phyloP scores from a whole-genome alignment of 768 basidiomycete genomes.

The Pilatotrama ljubarskyi region DNA sequence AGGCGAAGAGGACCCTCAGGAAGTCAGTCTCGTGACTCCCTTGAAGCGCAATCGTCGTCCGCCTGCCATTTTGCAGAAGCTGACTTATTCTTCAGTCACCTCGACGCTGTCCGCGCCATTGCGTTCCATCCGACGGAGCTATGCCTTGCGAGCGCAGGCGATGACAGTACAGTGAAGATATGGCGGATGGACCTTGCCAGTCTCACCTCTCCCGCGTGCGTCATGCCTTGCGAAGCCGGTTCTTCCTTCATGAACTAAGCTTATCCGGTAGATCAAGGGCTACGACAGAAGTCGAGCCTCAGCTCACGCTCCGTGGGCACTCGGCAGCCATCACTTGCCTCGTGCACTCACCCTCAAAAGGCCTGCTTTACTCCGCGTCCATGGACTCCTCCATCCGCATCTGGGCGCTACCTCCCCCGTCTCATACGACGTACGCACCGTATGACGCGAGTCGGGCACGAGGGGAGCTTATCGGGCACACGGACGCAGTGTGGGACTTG shows the following conservation, averaged over 20 bases:
- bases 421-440: conserved; percentile 88
- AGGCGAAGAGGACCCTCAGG: conserved; percentile 80
- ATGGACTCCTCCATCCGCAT: conserved; percentile 91
- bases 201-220: conserved; percentile 77
- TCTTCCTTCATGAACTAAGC: conserved; percentile 12
- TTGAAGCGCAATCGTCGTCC: conserved; percentile 6
- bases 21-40: conserved; percentile 58
- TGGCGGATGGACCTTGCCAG: conserved; percentile 86
- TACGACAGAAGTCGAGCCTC: conserved; percentile 88
- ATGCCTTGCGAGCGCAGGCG: conserved; percentile 89
- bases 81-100: conserved; percentile 58
- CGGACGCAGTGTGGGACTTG: conserved; percentile 96
- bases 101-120: conserved; percentile 89
- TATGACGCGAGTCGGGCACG: conserved; percentile 79
- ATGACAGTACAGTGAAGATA: conserved; percentile 94
- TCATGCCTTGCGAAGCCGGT: conserved; percentile 27
- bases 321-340: conserved; percentile 88
- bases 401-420: conserved; percentile 77
- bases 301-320: conserved; percentile 91
- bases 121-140: conserved; percentile 87
- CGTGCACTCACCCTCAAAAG: conserved; percentile 73
- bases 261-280: conserved; percentile 52
- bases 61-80: neutral
- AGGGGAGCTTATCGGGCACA: conserved; percentile 86
- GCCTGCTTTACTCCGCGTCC: conserved; percentile 86